phyloP scores from a whole-genome alignment of 208 protist species.

The Leishmania guyanensis region DNA sequence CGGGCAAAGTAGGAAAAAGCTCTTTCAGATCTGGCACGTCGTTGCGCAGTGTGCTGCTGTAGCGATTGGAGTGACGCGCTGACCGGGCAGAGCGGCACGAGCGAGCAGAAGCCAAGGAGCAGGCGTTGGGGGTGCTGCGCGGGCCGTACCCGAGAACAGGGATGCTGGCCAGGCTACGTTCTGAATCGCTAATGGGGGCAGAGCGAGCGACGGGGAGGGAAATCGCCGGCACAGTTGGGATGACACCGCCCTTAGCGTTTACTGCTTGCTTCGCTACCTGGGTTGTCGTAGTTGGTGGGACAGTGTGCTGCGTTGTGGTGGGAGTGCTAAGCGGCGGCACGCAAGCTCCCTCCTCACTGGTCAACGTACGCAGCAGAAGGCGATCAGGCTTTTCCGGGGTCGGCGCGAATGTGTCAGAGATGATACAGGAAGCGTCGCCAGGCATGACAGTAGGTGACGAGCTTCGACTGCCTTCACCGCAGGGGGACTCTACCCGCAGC shows the following conservation, averaged over 20 bases:
- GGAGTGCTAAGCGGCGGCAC: background rate
- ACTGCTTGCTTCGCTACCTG: background rate
- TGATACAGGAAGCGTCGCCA: background rate
- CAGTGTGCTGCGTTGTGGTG: slow-evolving; percentile 1
- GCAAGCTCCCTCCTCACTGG: background rate
- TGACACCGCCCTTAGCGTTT: slow-evolving; percentile 15
- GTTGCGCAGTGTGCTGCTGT: slow-evolving; percentile 14
- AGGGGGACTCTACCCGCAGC: background rate
- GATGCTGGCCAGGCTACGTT: slow-evolving; percentile 17
- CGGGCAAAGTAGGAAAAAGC: slow-evolving; percentile 56
- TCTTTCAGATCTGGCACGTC: slow-evolving; percentile 28
- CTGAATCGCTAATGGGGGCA: slow-evolving; percentile 10
- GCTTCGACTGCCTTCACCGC: background rate
- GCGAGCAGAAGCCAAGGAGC: slow-evolving; percentile 20
- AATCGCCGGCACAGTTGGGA: slow-evolving; percentile 22
- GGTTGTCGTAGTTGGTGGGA: background rate
- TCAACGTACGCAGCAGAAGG: background rate
- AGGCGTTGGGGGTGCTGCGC: slow-evolving; percentile 20
- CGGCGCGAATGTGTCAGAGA: background rate
- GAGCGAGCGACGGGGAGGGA: slow-evolving; percentile 3
- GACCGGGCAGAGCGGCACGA: slow-evolving; percentile 31
- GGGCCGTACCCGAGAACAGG: slow-evolving; percentile 20
- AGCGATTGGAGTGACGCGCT: slow-evolving; percentile 21
- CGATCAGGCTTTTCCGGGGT: background rate
- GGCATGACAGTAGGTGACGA: background rate